A percentile compares a stretch with the other conserved stretches of the same genome.
Conservation (phyloP, 306 rosid species). For the Quercus wislizeni region DNA sequence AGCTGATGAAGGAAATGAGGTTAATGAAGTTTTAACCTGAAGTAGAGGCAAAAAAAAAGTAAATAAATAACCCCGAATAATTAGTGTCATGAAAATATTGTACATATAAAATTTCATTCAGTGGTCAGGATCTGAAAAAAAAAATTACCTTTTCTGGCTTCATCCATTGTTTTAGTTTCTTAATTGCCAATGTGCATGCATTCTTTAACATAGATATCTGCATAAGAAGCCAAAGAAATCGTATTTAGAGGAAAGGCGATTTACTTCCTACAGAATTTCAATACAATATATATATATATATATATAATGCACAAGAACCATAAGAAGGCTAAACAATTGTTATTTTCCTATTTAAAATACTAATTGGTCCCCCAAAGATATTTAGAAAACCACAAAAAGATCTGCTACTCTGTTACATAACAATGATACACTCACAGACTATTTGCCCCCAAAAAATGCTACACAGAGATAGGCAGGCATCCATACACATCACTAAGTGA, state of each 20-base stretch:
- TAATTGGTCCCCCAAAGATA: neutral
- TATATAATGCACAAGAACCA: neutral
- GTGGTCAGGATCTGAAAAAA: slow-evolving; percentile 12
- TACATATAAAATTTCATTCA: neutral
- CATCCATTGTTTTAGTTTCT: slow-evolving; percentile 73
- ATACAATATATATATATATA: neutral
- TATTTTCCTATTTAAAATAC: neutral
- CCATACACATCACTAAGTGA: neutral
- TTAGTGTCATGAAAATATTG: neutral
- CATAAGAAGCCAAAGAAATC: slow-evolving; percentile 24
- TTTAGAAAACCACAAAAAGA: neutral
- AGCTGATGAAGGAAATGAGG: slow-evolving; percentile 89
- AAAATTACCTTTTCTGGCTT: slow-evolving; percentile 67
- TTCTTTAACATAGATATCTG: slow-evolving; percentile 71
- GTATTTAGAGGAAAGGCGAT: neutral
- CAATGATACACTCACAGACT: neutral
- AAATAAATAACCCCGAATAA: neutral
- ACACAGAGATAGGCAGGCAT: neutral
- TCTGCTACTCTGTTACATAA: neutral
- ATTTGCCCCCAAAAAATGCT: no score
- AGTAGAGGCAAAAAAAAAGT: slow-evolving; percentile 10
- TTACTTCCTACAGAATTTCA: neutral
- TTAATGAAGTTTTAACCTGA: slow-evolving; percentile 73
- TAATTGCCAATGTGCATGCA: slow-evolving; percentile 57
- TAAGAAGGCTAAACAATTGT: neutral